phyloP scores from a whole-genome alignment of 2,329 filamentous ascomycete species.

The Chaetomium sp. region DNA sequence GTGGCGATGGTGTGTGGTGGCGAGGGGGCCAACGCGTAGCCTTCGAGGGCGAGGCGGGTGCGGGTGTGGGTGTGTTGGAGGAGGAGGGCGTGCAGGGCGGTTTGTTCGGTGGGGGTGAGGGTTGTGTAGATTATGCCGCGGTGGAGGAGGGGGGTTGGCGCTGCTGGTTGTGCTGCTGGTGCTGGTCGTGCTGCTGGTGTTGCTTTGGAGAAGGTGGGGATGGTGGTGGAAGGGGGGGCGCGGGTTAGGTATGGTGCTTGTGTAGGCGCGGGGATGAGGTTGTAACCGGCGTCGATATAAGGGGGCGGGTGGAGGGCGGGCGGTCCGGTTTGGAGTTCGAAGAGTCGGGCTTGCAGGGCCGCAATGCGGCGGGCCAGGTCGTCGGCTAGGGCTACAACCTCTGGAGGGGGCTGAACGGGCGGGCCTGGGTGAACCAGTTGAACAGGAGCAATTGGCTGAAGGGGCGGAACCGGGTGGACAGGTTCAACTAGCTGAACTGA shows the following conservation, averaged over 20 bases:
- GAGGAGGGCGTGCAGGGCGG: background rate
- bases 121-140: conserved; percentile 4
- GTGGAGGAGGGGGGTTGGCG: background rate
- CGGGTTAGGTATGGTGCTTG: background rate
- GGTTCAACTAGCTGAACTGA: background rate
- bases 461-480: background rate
- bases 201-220: background rate
- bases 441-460: background rate
- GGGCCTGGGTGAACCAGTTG: background rate
- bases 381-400: background rate
- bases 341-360: background rate
- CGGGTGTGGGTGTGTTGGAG: background rate
- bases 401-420: too few relatives aligned
- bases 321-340: background rate
- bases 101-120: background rate
- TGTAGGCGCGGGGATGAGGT: background rate
- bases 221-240: background rate
- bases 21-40: background rate
- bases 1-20: background rate
- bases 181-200: background rate
- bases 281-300: too few relatives aligned
- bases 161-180: background rate
- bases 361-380: background rate
- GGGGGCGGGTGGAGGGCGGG: too few relatives aligned
- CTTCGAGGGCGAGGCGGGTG: background rate